Evolutionary conservation across 768 basidiomycete genomes (phyloP).

Genomic region (Clitopilus hobsonii): DNA sequence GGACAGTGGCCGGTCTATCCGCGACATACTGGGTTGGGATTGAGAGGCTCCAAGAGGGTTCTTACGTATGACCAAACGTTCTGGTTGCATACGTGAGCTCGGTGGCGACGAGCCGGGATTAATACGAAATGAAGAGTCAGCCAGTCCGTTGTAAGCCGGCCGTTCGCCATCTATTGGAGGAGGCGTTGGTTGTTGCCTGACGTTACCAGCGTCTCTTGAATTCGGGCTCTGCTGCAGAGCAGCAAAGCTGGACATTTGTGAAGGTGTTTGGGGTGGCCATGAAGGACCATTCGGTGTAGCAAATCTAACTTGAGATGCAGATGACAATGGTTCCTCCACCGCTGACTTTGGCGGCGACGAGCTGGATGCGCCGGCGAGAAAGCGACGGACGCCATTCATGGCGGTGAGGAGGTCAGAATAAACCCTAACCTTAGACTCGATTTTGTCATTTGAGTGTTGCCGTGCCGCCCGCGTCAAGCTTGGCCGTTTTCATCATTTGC

Average conservation of each 20-base stretch:
- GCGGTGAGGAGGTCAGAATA: slow-evolving; percentile 1
- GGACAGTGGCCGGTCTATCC: slow-evolving; percentile 5
- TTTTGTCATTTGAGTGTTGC: slow-evolving; percentile 1
- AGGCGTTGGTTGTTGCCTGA: slow-evolving; percentile 10
- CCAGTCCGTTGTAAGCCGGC: background rate
- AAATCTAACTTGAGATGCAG: background rate
- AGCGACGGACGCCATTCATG: slow-evolving; percentile 74
- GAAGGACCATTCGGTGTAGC: slow-evolving; percentile 26
- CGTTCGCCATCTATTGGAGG: background rate
- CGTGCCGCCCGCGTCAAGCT: background rate
- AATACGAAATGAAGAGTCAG: background rate
- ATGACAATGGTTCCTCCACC: slow-evolving; percentile 16
- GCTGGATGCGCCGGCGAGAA: slow-evolving; percentile 42
- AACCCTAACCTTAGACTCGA: slow-evolving; percentile 9
- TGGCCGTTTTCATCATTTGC: background rate
- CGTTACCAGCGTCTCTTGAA: background rate
- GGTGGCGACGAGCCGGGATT: slow-evolving; percentile 35
- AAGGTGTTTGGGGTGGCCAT: slow-evolving; percentile 42
- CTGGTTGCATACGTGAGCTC: slow-evolving; percentile 29
- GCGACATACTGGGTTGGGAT: slow-evolving; percentile 5
- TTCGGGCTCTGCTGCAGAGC: slow-evolving; percentile 26
- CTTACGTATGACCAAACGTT: slow-evolving; percentile 26
- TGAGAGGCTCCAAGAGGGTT: slow-evolving; percentile 15
- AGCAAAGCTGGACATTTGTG: slow-evolving; percentile 19
- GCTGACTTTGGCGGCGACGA: slow-evolving; percentile 21